These are phyloP conservation scores for Melampsora larici-populina DNA, from an alignment of 1,284 basidiomycete genomes.

Conservation along the genomic window DNA sequence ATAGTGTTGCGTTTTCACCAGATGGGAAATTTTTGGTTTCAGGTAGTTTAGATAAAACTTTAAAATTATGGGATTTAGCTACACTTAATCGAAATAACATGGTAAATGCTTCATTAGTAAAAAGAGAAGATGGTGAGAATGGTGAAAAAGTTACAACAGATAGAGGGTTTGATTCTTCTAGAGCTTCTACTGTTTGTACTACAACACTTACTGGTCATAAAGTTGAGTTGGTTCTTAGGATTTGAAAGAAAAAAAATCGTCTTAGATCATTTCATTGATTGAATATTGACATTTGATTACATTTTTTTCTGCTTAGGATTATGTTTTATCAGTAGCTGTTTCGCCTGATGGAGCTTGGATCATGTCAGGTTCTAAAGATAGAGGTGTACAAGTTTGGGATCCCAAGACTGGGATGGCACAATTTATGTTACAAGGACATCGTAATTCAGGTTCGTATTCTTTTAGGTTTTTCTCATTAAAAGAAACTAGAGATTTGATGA, in stretches of 20 bases:
- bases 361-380: conserved; percentile 84
- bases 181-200: conserved; percentile 61
- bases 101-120: conserved; percentile 48
- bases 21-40: conserved; percentile 73
- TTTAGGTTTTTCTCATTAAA: no score
- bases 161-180: conserved; percentile 45
- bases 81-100: conserved; percentile 55
- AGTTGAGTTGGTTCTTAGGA: no score
- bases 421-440: conserved; percentile 82
- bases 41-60: conserved; percentile 78
- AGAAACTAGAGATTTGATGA: no score
- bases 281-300: no score
- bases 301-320: no score
- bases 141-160: conserved; percentile 48
- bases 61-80: conserved; percentile 80
- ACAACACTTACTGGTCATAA: conserved; percentile 81
- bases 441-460: conserved; percentile 71
- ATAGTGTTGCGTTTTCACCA: conserved; percentile 79
- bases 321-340: conserved; percentile 73
- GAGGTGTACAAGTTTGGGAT: conserved; percentile 85
- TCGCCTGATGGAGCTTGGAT: conserved; percentile 82
- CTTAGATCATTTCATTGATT: no score
- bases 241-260: no score
- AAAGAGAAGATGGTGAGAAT: conserved; percentile 54
- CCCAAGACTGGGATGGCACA: conserved; percentile 69